Percentiles rank a stretch among this genome's conserved stretches.
Conservation (phyloP, 108 stramenopile species). For the Skeletonema marinoi region DNA sequence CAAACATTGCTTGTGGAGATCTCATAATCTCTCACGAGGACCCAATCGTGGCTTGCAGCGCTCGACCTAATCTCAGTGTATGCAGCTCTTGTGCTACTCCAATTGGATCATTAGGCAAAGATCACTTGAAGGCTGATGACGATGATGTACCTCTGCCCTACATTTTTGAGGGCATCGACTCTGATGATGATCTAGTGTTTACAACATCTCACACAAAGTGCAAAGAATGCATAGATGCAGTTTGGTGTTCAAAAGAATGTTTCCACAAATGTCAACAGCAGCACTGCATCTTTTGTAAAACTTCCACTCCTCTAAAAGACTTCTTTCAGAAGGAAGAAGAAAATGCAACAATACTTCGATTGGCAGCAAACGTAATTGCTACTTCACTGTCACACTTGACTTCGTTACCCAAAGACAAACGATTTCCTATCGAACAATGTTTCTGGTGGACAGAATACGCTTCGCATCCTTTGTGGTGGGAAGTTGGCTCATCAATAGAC, state of each 20-base stretch:
- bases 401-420: not conserved
- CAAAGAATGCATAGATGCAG: not conserved
- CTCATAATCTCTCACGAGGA: slow-evolving; percentile 16
- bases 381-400: not conserved
- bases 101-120: not conserved
- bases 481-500: slow-evolving; percentile 3
- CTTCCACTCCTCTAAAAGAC: not conserved
- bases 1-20: slow-evolving; percentile 8
- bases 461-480: slow-evolving; percentile 33
- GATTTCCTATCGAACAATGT: slow-evolving; percentile 1
- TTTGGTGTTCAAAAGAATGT: not conserved
- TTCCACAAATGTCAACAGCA: not conserved
- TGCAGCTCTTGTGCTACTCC: slow-evolving; percentile 4
- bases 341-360: not conserved
- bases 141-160: not conserved
- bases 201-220: slow-evolving; percentile 1
- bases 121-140: not conserved
- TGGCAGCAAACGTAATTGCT: not conserved
- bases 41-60: not conserved
- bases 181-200: not conserved
- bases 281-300: not conserved
- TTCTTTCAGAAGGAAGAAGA: not conserved
- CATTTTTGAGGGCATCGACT: not conserved
- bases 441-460: slow-evolving; percentile 31
- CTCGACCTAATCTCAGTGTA: not conserved